These are phyloP conservation scores for Sicyos edulis DNA, from an alignment of 306 rosid genomes.

Conservation along the genomic window DNA sequence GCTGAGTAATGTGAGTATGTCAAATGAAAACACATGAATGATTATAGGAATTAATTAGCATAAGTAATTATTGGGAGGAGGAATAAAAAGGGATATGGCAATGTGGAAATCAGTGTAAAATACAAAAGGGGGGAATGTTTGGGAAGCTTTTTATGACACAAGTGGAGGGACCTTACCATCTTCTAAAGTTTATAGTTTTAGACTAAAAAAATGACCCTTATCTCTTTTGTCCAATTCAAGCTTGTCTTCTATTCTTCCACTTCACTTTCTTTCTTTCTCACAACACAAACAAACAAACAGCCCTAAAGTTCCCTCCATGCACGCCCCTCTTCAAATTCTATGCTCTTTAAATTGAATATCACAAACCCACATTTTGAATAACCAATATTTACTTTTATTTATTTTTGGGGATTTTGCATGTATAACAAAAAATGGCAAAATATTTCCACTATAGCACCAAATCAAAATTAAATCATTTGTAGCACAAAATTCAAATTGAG, in stretches of 20 bases:
- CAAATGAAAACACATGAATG: too few species aligned
- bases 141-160: conserved; percentile 46
- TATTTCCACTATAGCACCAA: too few species aligned
- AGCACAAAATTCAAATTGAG: too few species aligned
- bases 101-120: conserved; percentile 50
- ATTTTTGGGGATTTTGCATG: too few species aligned
- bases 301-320: conserved; percentile 20
- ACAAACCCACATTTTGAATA: not conserved
- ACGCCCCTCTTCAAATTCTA: not conserved
- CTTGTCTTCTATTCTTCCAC: conserved; percentile 18
- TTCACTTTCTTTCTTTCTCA: not conserved
- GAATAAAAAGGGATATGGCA: not conserved
- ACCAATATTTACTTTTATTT: too few species aligned
- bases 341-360: not conserved
- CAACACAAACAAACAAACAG: conserved; percentile 82
- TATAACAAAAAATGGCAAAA: too few species aligned
- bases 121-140: conserved; percentile 26
- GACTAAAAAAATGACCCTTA: not conserved
- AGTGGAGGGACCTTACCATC: conserved; percentile 42
- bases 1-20: too few species aligned
- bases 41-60: not conserved
- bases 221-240: conserved; percentile 16
- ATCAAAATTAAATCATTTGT: too few species aligned
- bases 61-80: not conserved
- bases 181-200: conserved; percentile 1